Evolutionary conservation across 495 filamentous ascomycete genomes (phyloP).

Genomic region (Hapsidospora chrysogenum): DNA sequence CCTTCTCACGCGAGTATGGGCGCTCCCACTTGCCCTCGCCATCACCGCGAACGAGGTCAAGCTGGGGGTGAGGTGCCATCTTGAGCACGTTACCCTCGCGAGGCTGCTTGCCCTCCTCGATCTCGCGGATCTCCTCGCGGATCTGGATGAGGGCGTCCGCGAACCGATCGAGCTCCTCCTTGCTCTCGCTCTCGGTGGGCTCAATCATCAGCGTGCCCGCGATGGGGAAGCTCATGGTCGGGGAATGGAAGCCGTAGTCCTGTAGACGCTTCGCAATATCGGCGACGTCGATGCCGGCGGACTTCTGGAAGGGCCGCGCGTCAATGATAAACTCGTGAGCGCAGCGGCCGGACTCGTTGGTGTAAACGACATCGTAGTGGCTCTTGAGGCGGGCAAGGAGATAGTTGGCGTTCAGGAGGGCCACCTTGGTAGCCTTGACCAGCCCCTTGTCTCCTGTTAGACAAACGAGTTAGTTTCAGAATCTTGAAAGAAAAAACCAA

Average conservation of each 20-base stretch:
- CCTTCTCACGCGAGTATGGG: slow-evolving; percentile 62
- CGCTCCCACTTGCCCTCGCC: slow-evolving; percentile 52
- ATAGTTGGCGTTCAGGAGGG: slow-evolving; percentile 94
- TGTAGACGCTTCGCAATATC: slow-evolving; percentile 96
- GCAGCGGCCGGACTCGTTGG: slow-evolving; percentile 72
- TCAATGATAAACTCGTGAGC: slow-evolving; percentile 99
- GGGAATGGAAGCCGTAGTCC: slow-evolving; percentile 97
- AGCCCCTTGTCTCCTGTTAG: slow-evolving; percentile 54
- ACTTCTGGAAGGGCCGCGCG: slow-evolving; percentile 70
- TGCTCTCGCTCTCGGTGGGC: slow-evolving; percentile 87
- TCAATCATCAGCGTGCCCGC: slow-evolving; percentile 97
- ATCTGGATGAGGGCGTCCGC: slow-evolving; percentile 85
- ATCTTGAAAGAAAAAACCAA: background rate
- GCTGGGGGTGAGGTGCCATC: slow-evolving; percentile 77
- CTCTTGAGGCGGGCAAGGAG: slow-evolving; percentile 80
- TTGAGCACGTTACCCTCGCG: slow-evolving; percentile 80
- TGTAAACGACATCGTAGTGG: slow-evolving; percentile 84
- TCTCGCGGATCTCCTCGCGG: slow-evolving; percentile 64
- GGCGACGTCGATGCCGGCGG: slow-evolving; percentile 77
- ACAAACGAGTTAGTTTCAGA: slow-evolving; percentile 6
- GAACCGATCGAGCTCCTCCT: slow-evolving; percentile 90
- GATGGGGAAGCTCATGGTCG: slow-evolving; percentile 97
- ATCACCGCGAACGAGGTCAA: slow-evolving; percentile 53
- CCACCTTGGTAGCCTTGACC: slow-evolving; percentile 89
- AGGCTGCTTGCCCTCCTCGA: slow-evolving; percentile 68